Conservation (phyloP, 768 basidiomycete genomes). For the Epithele typhae region DNA sequence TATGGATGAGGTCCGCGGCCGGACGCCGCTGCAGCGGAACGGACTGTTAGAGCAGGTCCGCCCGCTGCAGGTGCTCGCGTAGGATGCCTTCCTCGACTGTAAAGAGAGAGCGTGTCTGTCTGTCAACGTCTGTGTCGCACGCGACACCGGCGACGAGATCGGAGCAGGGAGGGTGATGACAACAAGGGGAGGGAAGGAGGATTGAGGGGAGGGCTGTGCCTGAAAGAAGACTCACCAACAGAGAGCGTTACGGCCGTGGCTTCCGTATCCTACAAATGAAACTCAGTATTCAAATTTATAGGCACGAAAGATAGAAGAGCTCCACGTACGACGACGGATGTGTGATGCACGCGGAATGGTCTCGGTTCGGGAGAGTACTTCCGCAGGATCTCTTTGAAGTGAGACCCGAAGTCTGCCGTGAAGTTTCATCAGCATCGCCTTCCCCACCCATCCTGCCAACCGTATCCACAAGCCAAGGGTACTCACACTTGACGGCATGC, state of each 20-base stretch:
- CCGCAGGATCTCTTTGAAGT: slow-evolving; percentile 72
- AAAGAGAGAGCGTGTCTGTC: slow-evolving; percentile 1
- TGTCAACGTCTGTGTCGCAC: slow-evolving; percentile 5
- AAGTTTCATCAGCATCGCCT: no score
- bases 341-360: slow-evolving; percentile 68
- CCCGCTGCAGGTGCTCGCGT: slow-evolving; percentile 62
- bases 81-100: slow-evolving; percentile 71
- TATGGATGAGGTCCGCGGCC: background rate
- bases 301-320: slow-evolving; percentile 5
- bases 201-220: background rate
- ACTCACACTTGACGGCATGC: slow-evolving; percentile 68
- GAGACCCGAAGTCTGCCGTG: slow-evolving; percentile 66
- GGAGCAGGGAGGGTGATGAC: background rate
- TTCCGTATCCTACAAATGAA: slow-evolving; percentile 57
- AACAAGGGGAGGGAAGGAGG: slow-evolving; percentile 1
- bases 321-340: slow-evolving; percentile 68
- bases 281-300: no score
- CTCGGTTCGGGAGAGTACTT: slow-evolving; percentile 59
- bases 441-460: no score
- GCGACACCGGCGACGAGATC: background rate
- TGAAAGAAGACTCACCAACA: slow-evolving; percentile 61
- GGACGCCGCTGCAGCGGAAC: background rate
- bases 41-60: slow-evolving; percentile 57
- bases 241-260: slow-evolving; percentile 69
- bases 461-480: background rate